Evolutionary conservation across 768 basidiomycete species (phyloP).

Genomic region (Pleurotus tuoliensis): DNA sequence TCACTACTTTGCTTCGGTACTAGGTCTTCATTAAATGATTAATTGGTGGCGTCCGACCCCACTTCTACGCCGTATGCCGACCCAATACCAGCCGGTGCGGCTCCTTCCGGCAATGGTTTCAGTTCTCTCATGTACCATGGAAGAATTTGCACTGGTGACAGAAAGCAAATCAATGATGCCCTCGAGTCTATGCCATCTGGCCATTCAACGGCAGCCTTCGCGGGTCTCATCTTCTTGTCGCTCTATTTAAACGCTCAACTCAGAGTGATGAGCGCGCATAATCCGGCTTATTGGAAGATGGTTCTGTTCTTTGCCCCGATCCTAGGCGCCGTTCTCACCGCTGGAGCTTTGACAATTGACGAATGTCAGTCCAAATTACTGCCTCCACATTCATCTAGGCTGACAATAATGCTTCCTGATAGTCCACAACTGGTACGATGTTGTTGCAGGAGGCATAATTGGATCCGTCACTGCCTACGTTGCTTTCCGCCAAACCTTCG

Average conservation of each 20-base stretch:
- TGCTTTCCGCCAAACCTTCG: slow-evolving; percentile 55
- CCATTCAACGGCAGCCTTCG: slow-evolving; percentile 56
- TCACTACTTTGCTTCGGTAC: neutral
- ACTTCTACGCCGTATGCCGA: slow-evolving; percentile 50
- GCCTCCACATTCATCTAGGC: neutral
- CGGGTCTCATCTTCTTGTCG: slow-evolving; percentile 45
- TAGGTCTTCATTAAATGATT: slow-evolving; percentile 56
- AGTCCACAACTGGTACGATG: slow-evolving; percentile 59
- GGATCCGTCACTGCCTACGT: slow-evolving; percentile 45
- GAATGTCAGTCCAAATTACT: slow-evolving; percentile 32
- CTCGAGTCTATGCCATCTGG: slow-evolving; percentile 55
- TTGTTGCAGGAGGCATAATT: slow-evolving; percentile 48
- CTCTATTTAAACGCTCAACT: slow-evolving; percentile 52
- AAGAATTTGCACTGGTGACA: slow-evolving; percentile 51
- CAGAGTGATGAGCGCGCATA: slow-evolving; percentile 56
- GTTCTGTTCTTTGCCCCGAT: slow-evolving; percentile 53
- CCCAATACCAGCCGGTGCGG: slow-evolving; percentile 31
- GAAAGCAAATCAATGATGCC: slow-evolving; percentile 50
- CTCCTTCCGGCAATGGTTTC: slow-evolving; percentile 41
- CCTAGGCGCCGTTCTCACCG: slow-evolving; percentile 52
- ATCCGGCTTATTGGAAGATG: slow-evolving; percentile 64
- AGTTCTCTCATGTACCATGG: slow-evolving; percentile 47
- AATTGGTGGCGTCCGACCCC: slow-evolving; percentile 46
- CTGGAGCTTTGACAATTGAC: slow-evolving; percentile 54
- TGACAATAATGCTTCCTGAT: neutral